Evolutionary conservation across 2,329 filamentous ascomycete species (phyloP), one percentile per base, ranked within the genome.

Genomic region (Scedosporium dehoogii): DNA sequence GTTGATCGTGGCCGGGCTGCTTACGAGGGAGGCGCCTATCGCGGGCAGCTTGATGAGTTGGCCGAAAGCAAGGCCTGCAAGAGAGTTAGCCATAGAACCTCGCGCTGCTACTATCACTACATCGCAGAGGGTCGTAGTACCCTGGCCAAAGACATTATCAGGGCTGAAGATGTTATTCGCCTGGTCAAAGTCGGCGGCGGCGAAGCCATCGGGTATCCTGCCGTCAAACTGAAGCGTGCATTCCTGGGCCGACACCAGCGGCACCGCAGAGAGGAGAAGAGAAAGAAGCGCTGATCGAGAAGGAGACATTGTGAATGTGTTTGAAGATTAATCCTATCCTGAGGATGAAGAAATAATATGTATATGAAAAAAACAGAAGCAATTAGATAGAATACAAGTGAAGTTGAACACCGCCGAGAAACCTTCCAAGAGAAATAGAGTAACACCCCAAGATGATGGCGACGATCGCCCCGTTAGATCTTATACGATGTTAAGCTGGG

Each of bases 71-170:
- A 84, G 72, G 66, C 78, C 77, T 75, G 56, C 0, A 46, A 16
- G 42, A 4, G 51, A 65, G 46, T 65, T 38, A 38, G 64, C 46
- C 6, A 6, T 9, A 33, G 6, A 33, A 33, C 29, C 1, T 33
- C 29, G 29, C 10, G 29, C 29, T 33, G 6, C 29, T 7, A 33
- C 1, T 33, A 12, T 41, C 6, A n/a, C 1, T 16, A n/a, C 10
- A n/a, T 33, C 23, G 9, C 4, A 33, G 55, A 6, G 44, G 44
- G 14, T 9, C 5, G 25, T 18, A 69, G 4, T 64, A 74, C 74
- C 71, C 66, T 79, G 73, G 56, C 82, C 82, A 67, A 83, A 78
- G 61, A 84, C 80, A 67, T 76, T 82, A 63, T 71, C 72, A 0
- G 82, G 75, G 72, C 78, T 81, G 73, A 79, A 86, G 29, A 80